These are phyloP conservation scores for Agaricus subrufescens DNA, from an alignment of 768 basidiomycete genomes.

Conservation along the genomic window DNA sequence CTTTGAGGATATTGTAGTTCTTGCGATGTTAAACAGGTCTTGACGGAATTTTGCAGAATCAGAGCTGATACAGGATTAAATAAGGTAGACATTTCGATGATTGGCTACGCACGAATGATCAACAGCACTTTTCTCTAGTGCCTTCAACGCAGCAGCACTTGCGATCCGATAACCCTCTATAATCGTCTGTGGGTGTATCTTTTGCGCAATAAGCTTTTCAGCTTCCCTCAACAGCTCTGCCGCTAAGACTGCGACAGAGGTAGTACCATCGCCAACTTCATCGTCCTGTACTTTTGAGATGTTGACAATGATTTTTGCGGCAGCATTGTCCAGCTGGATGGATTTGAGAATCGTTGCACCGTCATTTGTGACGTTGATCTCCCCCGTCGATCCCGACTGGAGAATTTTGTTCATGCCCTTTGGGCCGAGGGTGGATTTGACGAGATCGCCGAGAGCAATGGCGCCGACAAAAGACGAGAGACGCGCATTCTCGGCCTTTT, in stretches of 20 bases:
- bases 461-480: conserved; percentile 86
- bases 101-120: conserved; percentile 72
- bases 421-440: conserved; percentile 96
- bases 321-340: conserved; percentile 96
- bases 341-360: conserved; percentile 98
- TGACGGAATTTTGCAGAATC: conserved; percentile 74
- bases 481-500: conserved; percentile 9
- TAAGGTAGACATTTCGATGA: background rate
- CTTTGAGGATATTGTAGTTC: conserved; percentile 93
- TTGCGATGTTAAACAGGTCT: conserved; percentile 94
- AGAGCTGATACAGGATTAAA: conserved; percentile 37
- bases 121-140: conserved; percentile 75
- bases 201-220: conserved; percentile 87
- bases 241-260: conserved; percentile 86
- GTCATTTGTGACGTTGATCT: conserved; percentile 97
- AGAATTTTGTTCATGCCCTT: conserved; percentile 99
- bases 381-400: conserved; percentile 83
- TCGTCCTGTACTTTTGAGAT: conserved; percentile 99
- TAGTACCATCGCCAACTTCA: conserved; percentile 96
- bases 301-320: conserved; percentile 98
- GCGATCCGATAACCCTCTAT: conserved; percentile 96
- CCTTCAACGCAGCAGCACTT: conserved; percentile 75
- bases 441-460: conserved; percentile 94
- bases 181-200: conserved; percentile 97
- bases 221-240: conserved; percentile 92